Conservation (phyloP, 2,329 filamentous ascomycete species). For the Raffaelea arxii region DNA sequence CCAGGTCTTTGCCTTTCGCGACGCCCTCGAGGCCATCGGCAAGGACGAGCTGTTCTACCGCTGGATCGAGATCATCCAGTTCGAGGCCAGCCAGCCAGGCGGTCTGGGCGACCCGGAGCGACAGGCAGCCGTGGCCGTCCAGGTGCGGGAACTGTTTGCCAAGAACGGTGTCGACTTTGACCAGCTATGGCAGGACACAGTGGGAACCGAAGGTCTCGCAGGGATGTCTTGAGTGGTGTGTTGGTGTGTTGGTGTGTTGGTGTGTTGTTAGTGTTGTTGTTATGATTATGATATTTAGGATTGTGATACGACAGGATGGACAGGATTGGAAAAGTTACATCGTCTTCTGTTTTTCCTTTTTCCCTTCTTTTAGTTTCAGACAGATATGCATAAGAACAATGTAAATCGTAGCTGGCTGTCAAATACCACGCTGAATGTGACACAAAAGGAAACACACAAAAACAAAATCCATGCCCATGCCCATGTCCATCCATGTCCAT, state of each 20-base stretch:
- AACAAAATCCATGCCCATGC: not conserved
- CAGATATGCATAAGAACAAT: no score
- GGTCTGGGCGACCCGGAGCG: slow-evolving; percentile 62
- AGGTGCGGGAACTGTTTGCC: slow-evolving; percentile 68
- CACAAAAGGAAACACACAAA: no score
- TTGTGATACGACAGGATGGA: not conserved
- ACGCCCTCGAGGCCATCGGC: slow-evolving; percentile 62
- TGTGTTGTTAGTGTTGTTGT: no score
- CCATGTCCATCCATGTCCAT: not conserved
- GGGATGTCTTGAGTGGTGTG: slow-evolving; percentile 14
- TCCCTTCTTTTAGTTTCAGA: not conserved
- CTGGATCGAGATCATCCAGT: slow-evolving; percentile 90
- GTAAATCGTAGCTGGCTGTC: no score
- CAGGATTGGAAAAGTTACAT: not conserved
- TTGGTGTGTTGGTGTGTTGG: no score
- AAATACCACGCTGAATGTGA: no score
- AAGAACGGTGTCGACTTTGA: slow-evolving; percentile 75
- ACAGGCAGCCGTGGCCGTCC: slow-evolving; percentile 61
- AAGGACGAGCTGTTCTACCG: slow-evolving; percentile 87
- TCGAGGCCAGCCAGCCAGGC: slow-evolving; percentile 67
- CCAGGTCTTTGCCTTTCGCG: slow-evolving; percentile 73
- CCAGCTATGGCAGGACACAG: slow-evolving; percentile 61
- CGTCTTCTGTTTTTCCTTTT: not conserved
- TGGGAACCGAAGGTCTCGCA: slow-evolving; percentile 27
- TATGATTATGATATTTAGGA: no score